phyloP scores from a whole-genome alignment of 2,329 filamentous ascomycete genomes.

The Xylariaceae sp. region DNA sequence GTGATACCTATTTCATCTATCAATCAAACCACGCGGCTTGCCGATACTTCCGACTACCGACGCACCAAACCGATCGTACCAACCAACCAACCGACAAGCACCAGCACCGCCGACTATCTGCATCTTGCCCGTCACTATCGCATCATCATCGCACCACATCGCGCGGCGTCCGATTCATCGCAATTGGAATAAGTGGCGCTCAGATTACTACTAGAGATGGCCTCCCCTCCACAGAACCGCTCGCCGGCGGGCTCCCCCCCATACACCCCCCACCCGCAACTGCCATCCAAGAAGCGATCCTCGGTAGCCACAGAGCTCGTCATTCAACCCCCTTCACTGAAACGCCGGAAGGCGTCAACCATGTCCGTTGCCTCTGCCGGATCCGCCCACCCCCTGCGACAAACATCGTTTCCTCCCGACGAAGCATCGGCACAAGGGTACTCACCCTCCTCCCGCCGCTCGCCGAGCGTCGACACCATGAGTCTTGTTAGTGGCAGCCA shows the following conservation, averaged over 20 bases:
- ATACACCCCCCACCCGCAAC: slow-evolving; percentile 44
- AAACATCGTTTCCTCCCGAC: slow-evolving; percentile 74
- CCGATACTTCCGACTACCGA: too few species aligned
- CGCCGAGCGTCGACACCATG: slow-evolving; percentile 58
- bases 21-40: too few species aligned
- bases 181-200: not conserved
- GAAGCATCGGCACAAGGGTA: slow-evolving; percentile 35
- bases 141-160: not conserved
- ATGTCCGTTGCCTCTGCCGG: slow-evolving; percentile 48
- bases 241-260: slow-evolving; percentile 53
- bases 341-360: slow-evolving; percentile 66
- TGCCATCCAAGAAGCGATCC: slow-evolving; percentile 58
- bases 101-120: too few species aligned
- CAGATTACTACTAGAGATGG: slow-evolving; percentile 35
- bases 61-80: too few species aligned
- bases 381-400: slow-evolving; percentile 64
- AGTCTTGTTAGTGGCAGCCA: slow-evolving; percentile 58
- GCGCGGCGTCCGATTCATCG: not conserved
- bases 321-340: slow-evolving; percentile 44
- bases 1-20: too few species aligned
- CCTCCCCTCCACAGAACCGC: slow-evolving; percentile 49
- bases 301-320: slow-evolving; percentile 50
- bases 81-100: too few species aligned
- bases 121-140: too few species aligned
- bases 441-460: slow-evolving; percentile 53